Evolutionary conservation across 805 yeast genomes (phyloP).

Genomic region (Hermanozyma aechmeae): DNA sequence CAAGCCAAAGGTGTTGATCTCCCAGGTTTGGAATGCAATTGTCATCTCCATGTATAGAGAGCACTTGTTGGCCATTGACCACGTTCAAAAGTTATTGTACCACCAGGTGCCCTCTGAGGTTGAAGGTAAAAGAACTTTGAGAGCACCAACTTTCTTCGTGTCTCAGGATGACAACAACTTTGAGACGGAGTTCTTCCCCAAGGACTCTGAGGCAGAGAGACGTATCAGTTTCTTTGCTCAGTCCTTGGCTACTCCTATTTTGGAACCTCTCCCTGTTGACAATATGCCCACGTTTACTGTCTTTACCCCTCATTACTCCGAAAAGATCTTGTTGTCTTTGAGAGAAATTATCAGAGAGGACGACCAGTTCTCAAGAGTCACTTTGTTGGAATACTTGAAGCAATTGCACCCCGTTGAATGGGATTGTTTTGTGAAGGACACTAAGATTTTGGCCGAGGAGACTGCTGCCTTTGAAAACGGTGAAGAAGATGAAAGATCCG

Average conservation of each 20-base stretch:
- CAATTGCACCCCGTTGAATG: slow-evolving; percentile 49
- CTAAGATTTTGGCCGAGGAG: slow-evolving; percentile 46
- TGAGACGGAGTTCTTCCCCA: slow-evolving; percentile 95
- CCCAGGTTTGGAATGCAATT: slow-evolving; percentile 99
- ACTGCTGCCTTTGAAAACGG: slow-evolving; percentile 6
- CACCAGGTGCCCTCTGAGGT: slow-evolving; percentile 98
- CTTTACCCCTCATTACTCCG: slow-evolving; percentile 86
- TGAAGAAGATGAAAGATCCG: slow-evolving; percentile 18
- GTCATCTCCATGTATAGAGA: slow-evolving; percentile 99
- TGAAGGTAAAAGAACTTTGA: slow-evolving; percentile 95
- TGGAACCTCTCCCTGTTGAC: slow-evolving; percentile 98
- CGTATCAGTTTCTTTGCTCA: slow-evolving; percentile 99
- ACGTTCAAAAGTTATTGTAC: slow-evolving; percentile 92
- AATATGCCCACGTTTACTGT: slow-evolving; percentile 96
- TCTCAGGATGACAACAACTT: slow-evolving; percentile 94
- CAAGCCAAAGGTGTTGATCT: slow-evolving; percentile 95
- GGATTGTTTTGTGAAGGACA: slow-evolving; percentile 49
- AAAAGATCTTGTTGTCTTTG: slow-evolving; percentile 66
- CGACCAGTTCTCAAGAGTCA: slow-evolving; percentile 49
- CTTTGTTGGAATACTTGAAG: slow-evolving; percentile 46
- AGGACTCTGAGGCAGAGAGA: slow-evolving; percentile 97
- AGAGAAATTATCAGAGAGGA: slow-evolving; percentile 74
- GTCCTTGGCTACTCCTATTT: slow-evolving; percentile 95
- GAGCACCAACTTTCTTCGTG: slow-evolving; percentile 98
- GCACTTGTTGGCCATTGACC: slow-evolving; percentile 95